Evolutionary conservation across 1,284 basidiomycete species (phyloP), one percentile per base, ranked within the genome.

Genomic region (Takashimella tepidaria): DNA sequence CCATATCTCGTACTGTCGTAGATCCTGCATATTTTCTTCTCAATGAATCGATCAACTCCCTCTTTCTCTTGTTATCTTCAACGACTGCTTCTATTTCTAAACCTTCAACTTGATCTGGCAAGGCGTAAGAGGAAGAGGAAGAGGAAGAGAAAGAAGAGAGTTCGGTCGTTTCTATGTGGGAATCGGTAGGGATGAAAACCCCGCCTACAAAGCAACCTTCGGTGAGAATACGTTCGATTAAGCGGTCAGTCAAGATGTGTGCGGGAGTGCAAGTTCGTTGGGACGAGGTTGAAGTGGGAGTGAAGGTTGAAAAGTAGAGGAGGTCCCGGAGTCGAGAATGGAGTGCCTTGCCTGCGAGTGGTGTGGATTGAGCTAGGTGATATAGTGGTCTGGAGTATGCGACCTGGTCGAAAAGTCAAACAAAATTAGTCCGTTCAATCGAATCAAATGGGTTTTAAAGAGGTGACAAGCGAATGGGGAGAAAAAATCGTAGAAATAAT

Each of bases 361-460:
- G 88, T 1, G 90, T 92, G 2, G 89, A 87, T 57, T 81, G 81
- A 10, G 95, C 78, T 49, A 86, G 83, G 25, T 88, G 83, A 68
- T 84, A 92, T 43, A 97, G 77, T 0, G 92, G 92, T 26, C 93
- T 80, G 10, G 90, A 86, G 45, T 88, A 84, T 66, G 86, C 93
- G 61, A 96, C 89, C 92, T 96, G 63, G 13, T 20, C n/a, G 49
- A 20, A 13, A 5, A 37, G 4, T 4, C 13, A 4, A 12, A 16
- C 44, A 1, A 26, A 23, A n/a, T n/a, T n/a, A n/a, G n/a, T n/a
- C n/a, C n/a, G n/a, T n/a, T n/a, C n/a, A n/a, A n/a, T n/a, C n/a
- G n/a, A n/a, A n/a, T n/a, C n/a, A n/a, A n/a, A n/a, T n/a, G n/a
- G 31, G 31, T 8, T 37, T 37, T 8, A 16, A 16, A 37, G 10